Evolutionary conservation across 768 basidiomycete species (phyloP), one percentile per base, ranked within the genome.

Genomic region (Xanthoconium purpureum): DNA sequence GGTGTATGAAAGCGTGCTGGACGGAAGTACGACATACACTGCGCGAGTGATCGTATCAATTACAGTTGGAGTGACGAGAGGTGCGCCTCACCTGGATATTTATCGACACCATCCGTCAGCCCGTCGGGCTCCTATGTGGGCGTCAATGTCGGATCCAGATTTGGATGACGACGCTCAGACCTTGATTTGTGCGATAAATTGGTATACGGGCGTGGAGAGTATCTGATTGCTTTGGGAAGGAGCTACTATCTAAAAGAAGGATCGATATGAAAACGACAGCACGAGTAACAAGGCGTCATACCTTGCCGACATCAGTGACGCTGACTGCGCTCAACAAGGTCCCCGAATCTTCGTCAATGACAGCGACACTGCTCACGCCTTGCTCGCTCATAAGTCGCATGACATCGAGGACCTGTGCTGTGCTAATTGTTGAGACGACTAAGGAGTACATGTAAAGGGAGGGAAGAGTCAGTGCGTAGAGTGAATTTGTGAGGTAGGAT

Each of bases 331-430:
- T 89, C 52, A 89, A 69, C 52, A 92, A 70, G 44, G 71, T 77
- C 5, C 87, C 84, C 3, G 69, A 76, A 32, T 83, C 84, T 47
- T 86, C 84, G 45, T 89, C 87, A 6, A 89, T 67, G 5, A 92
- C 86, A 15, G 90, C 91, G 44, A 91, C 77, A 62, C 87, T 91
- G 66, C 89, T 91, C 28, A 93, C 89, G 24, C 91, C 91, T 64
- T 88, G 81, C 57, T 90, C 88, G 63, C 88, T 90, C 90, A 93
- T 91, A 30, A 88, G 75, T 56, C 78, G 83, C 91, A 93, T 93
- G 6, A 89, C 89, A 67, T 90, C 87, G 48, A 91, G 74, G 28
- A 91, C 85, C 18, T 80, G 79, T 3, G 82, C 81, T 15, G 75
- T 77, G 43, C 87, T 83, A 6, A 78, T 78, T 6, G 84, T 74